Conservation (phyloP, 2,329 filamentous ascomycete species). For the Nemania sp. region DNA sequence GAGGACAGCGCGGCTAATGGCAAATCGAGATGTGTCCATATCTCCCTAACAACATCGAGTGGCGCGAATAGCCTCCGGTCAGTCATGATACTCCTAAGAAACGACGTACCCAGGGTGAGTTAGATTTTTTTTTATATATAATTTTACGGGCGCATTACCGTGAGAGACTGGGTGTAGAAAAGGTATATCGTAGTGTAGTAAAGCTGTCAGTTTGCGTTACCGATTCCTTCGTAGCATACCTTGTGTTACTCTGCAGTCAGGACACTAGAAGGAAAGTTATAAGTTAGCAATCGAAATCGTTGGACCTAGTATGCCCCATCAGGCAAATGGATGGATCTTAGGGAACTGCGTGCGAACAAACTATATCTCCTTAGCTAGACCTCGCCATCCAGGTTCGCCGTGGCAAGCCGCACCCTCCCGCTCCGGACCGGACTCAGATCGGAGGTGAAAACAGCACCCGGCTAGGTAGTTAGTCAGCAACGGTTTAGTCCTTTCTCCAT, state of each 20-base stretch:
- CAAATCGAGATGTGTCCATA: constrained; percentile 39
- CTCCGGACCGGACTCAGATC: constrained; percentile 17
- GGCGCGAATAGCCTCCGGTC: constrained; percentile 27
- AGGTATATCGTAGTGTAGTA: too few species aligned
- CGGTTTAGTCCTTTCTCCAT: not conserved
- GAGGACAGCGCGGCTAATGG: constrained; percentile 35
- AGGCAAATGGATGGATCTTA: not conserved
- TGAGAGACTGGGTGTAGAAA: not conserved
- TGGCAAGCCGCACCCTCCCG: constrained; percentile 29
- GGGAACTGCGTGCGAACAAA: not conserved
- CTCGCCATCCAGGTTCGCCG: constrained; percentile 5
- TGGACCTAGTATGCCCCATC: not conserved
- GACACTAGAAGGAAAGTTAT: not conserved
- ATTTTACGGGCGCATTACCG: not conserved
- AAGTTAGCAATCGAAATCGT: not conserved
- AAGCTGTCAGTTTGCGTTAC: not conserved
- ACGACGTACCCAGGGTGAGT: not conserved
- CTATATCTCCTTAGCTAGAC: not conserved
- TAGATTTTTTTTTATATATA: too few species aligned
- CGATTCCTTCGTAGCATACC: not conserved
- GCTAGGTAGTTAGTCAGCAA: not conserved
- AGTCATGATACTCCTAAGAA: constrained; percentile 16
- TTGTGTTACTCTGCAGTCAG: not conserved
- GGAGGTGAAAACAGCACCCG: not conserved
- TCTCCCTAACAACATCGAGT: constrained; percentile 37